These are phyloP conservation scores for Botrytis byssoidea DNA, from an alignment of 2,329 filamentous ascomycete genomes.

Conservation along the genomic window DNA sequence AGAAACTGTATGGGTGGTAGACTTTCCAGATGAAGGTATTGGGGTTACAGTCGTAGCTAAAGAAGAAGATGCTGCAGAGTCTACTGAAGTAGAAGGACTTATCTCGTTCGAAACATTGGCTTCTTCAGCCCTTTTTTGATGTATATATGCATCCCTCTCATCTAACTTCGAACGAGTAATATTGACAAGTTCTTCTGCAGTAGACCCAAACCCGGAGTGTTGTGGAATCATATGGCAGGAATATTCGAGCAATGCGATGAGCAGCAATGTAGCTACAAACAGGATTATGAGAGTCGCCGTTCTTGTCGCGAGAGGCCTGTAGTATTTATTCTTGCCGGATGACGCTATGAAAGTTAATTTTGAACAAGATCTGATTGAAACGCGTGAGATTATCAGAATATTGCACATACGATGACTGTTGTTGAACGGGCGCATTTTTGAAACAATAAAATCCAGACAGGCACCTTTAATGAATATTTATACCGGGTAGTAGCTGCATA, in stretches of 20 bases:
- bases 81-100: too few species aligned
- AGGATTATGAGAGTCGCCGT: background rate
- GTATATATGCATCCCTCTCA: background rate
- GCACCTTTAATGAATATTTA: background rate
- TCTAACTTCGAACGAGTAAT: background rate
- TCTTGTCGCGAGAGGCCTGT: background rate
- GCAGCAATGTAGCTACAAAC: background rate
- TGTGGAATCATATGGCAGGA: conserved; percentile 8
- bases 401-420: background rate
- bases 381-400: background rate
- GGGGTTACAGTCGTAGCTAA: background rate
- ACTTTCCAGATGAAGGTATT: background rate
- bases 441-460: background rate
- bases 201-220: background rate
- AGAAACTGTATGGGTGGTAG: background rate
- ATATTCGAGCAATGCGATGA: conserved; percentile 4
- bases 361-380: background rate
- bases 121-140: background rate
- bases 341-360: background rate
- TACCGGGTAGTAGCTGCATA: background rate
- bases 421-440: background rate
- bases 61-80: background rate
- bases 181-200: background rate
- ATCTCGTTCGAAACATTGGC: background rate
- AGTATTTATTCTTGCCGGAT: background rate